Conservation (phyloP, 1,284 basidiomycete species). For the Melampsora abietis-canadensis region DNA sequence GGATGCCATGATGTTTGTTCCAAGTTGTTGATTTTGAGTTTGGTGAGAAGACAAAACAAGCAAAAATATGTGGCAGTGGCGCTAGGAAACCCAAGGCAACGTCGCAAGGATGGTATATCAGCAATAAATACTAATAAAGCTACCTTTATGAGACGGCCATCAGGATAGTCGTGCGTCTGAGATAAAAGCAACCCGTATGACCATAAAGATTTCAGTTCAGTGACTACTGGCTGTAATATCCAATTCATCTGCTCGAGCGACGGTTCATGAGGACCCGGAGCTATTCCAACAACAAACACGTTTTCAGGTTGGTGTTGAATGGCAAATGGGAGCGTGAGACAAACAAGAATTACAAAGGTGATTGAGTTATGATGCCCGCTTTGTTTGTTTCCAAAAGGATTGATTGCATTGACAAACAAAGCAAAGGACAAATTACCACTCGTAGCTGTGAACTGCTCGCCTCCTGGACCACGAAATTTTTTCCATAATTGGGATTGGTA, state of each 20-base stretch:
- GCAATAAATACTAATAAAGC: conserved; percentile 5
- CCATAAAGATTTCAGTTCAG: neutral
- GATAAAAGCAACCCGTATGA: neutral
- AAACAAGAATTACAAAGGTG: conserved; percentile 4
- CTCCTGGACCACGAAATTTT: neutral
- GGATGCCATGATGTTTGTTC: neutral
- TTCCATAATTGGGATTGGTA: conserved; percentile 3
- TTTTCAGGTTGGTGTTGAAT: conserved; percentile 45
- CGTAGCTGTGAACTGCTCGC: neutral
- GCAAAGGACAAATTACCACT: neutral
- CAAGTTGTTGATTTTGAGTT: neutral
- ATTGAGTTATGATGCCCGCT: neutral
- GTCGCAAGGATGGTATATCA: neutral
- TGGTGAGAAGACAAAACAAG: neutral
- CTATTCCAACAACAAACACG: conserved; percentile 48
- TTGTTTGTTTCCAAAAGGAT: conserved; percentile 1
- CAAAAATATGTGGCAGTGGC: neutral
- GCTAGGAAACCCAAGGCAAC: neutral
- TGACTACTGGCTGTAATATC: neutral
- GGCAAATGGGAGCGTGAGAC: conserved; percentile 37
- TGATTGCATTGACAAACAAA: neutral
- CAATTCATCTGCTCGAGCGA: conserved; percentile 46
- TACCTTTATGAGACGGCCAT: neutral
- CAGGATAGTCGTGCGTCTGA: neutral
- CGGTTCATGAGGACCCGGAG: conserved; percentile 55